phyloP scores from a whole-genome alignment of 495 filamentous ascomycete species.

The Articulospora tetracladia region DNA sequence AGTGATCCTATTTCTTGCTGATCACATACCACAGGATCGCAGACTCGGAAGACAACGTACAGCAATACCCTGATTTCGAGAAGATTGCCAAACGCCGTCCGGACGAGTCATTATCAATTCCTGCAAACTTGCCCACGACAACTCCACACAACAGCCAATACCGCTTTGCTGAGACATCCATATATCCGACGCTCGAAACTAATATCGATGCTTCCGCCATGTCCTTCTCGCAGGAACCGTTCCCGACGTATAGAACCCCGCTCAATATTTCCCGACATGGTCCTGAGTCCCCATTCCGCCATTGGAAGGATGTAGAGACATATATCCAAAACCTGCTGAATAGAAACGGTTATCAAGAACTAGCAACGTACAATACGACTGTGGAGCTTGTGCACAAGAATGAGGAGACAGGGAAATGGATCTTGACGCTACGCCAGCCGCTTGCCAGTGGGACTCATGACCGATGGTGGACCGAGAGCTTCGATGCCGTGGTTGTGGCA shows the following conservation, averaged over 20 bases:
- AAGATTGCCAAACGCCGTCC: conserved; percentile 40
- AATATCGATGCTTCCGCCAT: conserved; percentile 36
- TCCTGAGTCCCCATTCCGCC: conserved; percentile 32
- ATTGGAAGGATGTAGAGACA: conserved; percentile 31
- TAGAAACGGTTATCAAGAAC: conserved; percentile 31
- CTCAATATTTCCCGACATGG: conserved; percentile 31
- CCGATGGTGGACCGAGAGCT: conserved; percentile 48
- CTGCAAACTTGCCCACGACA: conserved; percentile 39
- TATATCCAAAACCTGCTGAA: conserved; percentile 32
- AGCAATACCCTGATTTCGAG: conserved; percentile 33
- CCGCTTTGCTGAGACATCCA: conserved; percentile 44
- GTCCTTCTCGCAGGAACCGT: conserved; percentile 37
- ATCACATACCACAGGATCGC: conserved; percentile 17
- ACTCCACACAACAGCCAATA: conserved; percentile 38
- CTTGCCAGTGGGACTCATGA: conserved; percentile 27
- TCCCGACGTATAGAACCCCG: conserved; percentile 28
- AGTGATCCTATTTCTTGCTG: not conserved
- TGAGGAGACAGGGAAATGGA: conserved; percentile 32
- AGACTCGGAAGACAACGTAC: conserved; percentile 18
- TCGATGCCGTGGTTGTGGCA: conserved; percentile 78
- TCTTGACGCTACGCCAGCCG: conserved; percentile 29
- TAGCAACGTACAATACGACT: conserved; percentile 35
- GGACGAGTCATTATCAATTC: conserved; percentile 45
- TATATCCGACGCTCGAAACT: conserved; percentile 41
- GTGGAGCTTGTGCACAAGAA: conserved; percentile 34